These are phyloP conservation scores for Phtheirospermum japonicum DNA, from an alignment of 257 asterid genomes.

Conservation along the genomic window DNA sequence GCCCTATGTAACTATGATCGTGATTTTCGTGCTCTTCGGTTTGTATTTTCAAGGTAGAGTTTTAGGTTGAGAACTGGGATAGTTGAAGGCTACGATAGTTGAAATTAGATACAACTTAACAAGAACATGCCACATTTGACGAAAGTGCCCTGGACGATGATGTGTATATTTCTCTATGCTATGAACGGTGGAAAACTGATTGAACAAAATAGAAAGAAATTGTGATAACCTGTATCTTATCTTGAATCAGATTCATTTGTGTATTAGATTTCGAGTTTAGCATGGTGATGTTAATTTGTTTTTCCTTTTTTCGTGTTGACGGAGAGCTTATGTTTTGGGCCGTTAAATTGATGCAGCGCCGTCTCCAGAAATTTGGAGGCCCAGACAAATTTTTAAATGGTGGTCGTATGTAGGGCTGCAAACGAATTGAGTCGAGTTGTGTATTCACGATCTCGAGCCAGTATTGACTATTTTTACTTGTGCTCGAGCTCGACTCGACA, in stretches of 20 bases:
- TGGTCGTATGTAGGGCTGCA: too few relatives aligned
- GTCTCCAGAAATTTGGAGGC: too few relatives aligned
- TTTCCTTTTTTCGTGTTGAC: background rate
- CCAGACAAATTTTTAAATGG: too few relatives aligned
- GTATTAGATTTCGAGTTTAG: too few relatives aligned
- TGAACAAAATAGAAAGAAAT: conserved; percentile 17
- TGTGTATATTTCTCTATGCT: background rate
- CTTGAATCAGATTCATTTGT: too few relatives aligned
- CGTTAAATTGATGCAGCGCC: too few relatives aligned
- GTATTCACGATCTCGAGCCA: too few relatives aligned
- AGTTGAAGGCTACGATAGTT: conserved; percentile 26
- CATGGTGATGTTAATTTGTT: background rate
- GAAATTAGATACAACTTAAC: conserved; percentile 8
- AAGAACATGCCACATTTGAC: conserved; percentile 12
- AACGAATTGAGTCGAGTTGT: too few relatives aligned
- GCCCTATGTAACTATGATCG: conserved; percentile 32
- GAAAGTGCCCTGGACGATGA: conserved; percentile 14
- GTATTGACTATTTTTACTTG: too few relatives aligned
- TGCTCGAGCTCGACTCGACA: too few relatives aligned
- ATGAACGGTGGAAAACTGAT: conserved; percentile 19
- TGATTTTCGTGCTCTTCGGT: conserved; percentile 40
- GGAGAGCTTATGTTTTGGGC: too few relatives aligned
- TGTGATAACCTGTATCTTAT: background rate
- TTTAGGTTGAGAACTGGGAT: conserved; percentile 36
- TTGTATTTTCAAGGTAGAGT: conserved; percentile 46